phyloP scores from a whole-genome alignment of 106 monocot genomes.

The Dendrobium officinale region DNA sequence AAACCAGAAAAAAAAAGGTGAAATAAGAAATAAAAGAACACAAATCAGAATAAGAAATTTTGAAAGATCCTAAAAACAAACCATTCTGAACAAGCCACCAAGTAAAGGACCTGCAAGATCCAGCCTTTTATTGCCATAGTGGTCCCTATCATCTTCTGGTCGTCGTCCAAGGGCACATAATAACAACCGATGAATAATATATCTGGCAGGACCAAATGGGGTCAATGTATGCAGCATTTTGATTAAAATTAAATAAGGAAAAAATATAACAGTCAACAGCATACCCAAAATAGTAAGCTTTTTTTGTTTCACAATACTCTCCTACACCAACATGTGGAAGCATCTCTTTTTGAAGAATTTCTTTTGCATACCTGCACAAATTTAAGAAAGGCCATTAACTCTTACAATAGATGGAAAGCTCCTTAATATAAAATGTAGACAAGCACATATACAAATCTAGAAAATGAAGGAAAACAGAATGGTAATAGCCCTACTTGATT shows the following conservation, averaged over 20 bases:
- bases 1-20: slow-evolving; percentile 3
- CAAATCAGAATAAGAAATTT: not conserved
- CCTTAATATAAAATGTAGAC: not conserved
- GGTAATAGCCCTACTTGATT: slow-evolving; percentile 56
- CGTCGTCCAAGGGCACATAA: slow-evolving; percentile 92
- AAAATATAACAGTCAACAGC: not conserved
- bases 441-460: not conserved
- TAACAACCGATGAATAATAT: slow-evolving; percentile 92
- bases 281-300: slow-evolving; percentile 99
- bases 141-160: slow-evolving; percentile 98
- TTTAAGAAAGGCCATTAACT: not conserved
- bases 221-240: not conserved
- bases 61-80: slow-evolving; percentile 19
- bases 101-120: slow-evolving; percentile 98
- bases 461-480: not conserved
- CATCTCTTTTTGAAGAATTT: slow-evolving; percentile 99
- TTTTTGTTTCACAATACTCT: slow-evolving; percentile 98
- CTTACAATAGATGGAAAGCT: not conserved
- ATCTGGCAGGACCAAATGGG: slow-evolving; percentile 34
- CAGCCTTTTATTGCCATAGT: slow-evolving; percentile 98
- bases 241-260: not conserved
- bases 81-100: slow-evolving; percentile 97
- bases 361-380: slow-evolving; percentile 75
- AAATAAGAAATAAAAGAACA: slow-evolving; percentile 4
- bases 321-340: slow-evolving; percentile 98